Evolutionary conservation across 1,284 basidiomycete species (phyloP).

Genomic region (Ustilago sp.): DNA sequence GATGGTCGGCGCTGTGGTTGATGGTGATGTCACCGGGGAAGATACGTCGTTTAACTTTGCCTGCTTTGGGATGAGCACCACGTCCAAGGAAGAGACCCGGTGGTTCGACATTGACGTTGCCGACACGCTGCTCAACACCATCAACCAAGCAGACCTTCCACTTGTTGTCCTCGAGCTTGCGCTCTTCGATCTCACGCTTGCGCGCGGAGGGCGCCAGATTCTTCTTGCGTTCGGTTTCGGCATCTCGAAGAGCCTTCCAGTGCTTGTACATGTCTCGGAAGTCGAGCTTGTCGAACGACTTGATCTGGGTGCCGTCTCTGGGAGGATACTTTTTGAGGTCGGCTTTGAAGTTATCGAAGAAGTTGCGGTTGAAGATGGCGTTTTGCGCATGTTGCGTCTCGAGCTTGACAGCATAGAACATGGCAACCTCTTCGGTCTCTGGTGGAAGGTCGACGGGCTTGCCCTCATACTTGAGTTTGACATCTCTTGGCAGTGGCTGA

Average conservation of each 20-base stretch:
- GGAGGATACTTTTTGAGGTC: constrained; percentile 86
- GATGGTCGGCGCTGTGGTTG: constrained; percentile 66
- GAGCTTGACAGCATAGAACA: constrained; percentile 92
- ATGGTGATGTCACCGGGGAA: constrained; percentile 67
- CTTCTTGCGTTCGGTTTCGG: constrained; percentile 93
- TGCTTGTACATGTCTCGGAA: constrained; percentile 94
- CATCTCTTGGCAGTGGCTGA: constrained; percentile 81
- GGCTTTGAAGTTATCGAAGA: constrained; percentile 89
- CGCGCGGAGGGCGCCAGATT: constrained; percentile 74
- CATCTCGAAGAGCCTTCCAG: constrained; percentile 76
- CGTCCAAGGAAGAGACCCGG: constrained; percentile 97
- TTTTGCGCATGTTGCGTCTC: constrained; percentile 94
- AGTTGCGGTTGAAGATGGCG: constrained; percentile 90
- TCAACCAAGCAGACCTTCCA: constrained; percentile 89
- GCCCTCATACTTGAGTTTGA: constrained; percentile 97
- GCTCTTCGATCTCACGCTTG: constrained; percentile 79
- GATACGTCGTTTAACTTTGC: constrained; percentile 83
- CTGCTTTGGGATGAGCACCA: constrained; percentile 98
- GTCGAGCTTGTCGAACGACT: constrained; percentile 84
- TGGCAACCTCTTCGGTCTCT: constrained; percentile 94
- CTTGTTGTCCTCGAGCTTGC: constrained; percentile 86
- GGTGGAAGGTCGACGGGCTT: constrained; percentile 82
- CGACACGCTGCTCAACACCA: constrained; percentile 95
- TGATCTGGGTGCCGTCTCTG: constrained; percentile 80
- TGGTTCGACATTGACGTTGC: constrained; percentile 98